Conservation (phyloP, 257 asterid genomes). For the Solanum ossicruentum region DNA sequence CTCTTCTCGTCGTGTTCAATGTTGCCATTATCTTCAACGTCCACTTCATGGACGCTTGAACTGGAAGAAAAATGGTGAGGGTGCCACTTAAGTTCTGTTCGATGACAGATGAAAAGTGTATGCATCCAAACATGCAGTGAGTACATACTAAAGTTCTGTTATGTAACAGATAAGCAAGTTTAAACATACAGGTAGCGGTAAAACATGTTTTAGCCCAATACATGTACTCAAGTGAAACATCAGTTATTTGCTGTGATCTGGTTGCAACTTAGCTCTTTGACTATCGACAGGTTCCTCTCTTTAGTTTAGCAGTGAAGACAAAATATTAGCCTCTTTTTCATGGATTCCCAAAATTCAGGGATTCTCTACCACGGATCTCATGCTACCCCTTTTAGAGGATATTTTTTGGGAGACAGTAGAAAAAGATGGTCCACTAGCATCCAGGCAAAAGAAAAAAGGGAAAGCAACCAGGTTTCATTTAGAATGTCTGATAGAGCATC, state of each 20-base stretch:
- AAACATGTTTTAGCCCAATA: neutral
- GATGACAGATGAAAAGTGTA: neutral
- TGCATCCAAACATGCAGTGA: neutral
- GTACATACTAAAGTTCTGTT: neutral
- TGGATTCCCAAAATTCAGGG: neutral
- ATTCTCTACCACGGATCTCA: neutral
- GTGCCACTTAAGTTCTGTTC: neutral
- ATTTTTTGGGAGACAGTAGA: neutral
- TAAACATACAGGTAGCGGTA: neutral
- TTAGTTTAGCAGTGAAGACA: neutral
- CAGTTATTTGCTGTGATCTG: neutral
- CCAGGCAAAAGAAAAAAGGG: neutral
- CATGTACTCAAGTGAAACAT: neutral
- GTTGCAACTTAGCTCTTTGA: neutral
- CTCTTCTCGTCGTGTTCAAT: conserved; percentile 4
- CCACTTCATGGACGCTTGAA: neutral
- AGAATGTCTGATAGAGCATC: neutral
- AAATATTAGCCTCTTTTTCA: neutral
- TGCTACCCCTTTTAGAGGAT: neutral
- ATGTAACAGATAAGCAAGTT: neutral
- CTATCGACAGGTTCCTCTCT: neutral
- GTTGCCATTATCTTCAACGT: neutral
- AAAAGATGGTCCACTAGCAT: neutral
- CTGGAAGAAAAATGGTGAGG: neutral
- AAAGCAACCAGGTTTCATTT: neutral